Conservation (phyloP, 495 filamentous ascomycete species). For the Aspergillus wentii region DNA sequence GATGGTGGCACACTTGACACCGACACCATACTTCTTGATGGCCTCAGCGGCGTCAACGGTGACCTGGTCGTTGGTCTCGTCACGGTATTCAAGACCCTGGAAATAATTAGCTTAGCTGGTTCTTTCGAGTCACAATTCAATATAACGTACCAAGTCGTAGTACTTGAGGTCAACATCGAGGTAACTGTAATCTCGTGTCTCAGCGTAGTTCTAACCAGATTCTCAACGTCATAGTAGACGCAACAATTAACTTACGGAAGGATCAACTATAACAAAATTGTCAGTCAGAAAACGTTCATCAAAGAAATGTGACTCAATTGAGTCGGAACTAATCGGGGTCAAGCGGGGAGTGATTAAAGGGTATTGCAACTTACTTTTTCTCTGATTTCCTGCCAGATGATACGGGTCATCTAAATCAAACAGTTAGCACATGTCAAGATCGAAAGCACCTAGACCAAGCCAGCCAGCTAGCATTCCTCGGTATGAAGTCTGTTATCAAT, state of each 20-base stretch:
- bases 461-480: no score
- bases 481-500: no score
- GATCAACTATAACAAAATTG: slow-evolving; percentile 61
- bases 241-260: slow-evolving; percentile 55
- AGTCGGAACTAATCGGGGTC: slow-evolving; percentile 7
- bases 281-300: no score
- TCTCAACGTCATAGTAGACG: background rate
- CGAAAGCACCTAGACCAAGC: no score
- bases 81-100: slow-evolving; percentile 84
- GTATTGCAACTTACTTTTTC: slow-evolving; percentile 59
- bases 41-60: slow-evolving; percentile 92
- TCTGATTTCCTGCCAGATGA: slow-evolving; percentile 99
- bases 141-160: slow-evolving; percentile 72
- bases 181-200: no score
- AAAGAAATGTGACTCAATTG: slow-evolving; percentile 4
- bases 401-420: slow-evolving; percentile 76
- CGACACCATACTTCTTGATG: slow-evolving; percentile 97
- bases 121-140: background rate
- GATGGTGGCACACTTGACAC: slow-evolving; percentile 99
- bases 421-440: slow-evolving; percentile 22
- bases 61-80: slow-evolving; percentile 93
- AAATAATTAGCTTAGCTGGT: slow-evolving; percentile 6
- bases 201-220: no score
- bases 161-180: slow-evolving; percentile 98
- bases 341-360: slow-evolving; percentile 6